Base-by-base conservation (phyloP, 495 filamentous ascomycete genomes). In the Hypoxylon rickii region DNA sequence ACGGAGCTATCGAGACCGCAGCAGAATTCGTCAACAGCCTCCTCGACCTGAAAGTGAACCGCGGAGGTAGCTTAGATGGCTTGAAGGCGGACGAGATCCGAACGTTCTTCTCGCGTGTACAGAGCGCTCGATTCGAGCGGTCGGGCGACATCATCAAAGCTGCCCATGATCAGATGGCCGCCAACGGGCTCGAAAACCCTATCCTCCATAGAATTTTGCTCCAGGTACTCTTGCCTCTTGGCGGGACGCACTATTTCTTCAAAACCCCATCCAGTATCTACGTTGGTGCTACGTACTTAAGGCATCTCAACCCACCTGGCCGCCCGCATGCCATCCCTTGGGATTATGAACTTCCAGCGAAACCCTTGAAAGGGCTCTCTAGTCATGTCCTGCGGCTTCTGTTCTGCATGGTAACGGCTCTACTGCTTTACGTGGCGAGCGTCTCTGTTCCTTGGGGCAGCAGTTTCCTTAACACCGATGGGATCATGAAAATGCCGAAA, bases 1-100 rank as follows among this genome's bases (percentile, higher is more conserved):
- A 76, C 34, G 55, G 53, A 21, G 73, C 69, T 6, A 74, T 79
- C 15, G 70, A 75, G 45, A 67, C 60, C 12, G 68, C 68, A 4
- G 69, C 72, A 0, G 63, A 58, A 15, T 61, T 79, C 2, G 61
- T 67, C 1, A 71, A 76, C 40, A 40, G 33, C 7, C 51, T 61
- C 17, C 7, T 51, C 7, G 34, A 44, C 24, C 24, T 29, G 19
- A 1, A 24, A 7, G 36, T 29, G 7, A 21, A 24, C 20, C 47
- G 24, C 1, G 37, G 42, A n/a, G 29, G 24, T 29, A 29, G 19
- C 7, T 21, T 49, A 1, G 34, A 44, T 1, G 45, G 44, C 11
- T 36, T 29, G 7, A 47, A 16, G 7, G 32, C 21, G 7, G 44
- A 45, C 12, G 57, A 61, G 31, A 41, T 61, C 13, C 19, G 15